Conservation (phyloP, 768 basidiomycete genomes). For the Cystofilobasidium capitatum region DNA sequence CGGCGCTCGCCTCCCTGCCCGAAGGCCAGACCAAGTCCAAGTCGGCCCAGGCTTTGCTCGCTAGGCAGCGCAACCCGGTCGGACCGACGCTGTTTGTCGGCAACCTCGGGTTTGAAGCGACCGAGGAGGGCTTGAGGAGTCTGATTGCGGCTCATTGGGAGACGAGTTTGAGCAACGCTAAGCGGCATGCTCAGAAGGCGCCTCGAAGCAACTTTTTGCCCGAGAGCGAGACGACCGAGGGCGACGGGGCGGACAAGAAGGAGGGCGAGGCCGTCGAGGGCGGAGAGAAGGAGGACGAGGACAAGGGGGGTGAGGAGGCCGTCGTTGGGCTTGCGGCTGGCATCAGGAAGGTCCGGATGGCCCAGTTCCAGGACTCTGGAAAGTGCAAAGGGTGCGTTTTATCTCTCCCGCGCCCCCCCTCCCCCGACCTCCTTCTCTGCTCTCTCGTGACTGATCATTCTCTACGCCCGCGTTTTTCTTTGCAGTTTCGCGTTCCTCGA, state of each 20-base stretch:
- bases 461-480: neutral
- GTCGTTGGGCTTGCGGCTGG: conserved; percentile 40
- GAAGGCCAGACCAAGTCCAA: conserved; percentile 24
- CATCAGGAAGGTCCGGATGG: conserved; percentile 70
- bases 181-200: conserved; percentile 51
- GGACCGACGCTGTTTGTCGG: conserved; percentile 25
- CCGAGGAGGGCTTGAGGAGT: conserved; percentile 4
- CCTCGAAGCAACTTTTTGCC: conserved; percentile 61
- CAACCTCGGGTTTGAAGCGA: conserved; percentile 24
- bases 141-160: conserved; percentile 12
- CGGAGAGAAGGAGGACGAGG: conserved; percentile 31
- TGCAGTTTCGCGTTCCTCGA: conserved; percentile 87
- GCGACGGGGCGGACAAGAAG: conserved; percentile 50
- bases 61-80: conserved; percentile 25
- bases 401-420: neutral
- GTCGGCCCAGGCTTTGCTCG: conserved; percentile 20
- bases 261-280: conserved; percentile 33
- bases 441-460: neutral
- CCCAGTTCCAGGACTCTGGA: conserved; percentile 92
- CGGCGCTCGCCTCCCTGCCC: conserved; percentile 18
- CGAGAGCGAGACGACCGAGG: conserved; percentile 79
- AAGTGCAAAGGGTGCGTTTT: conserved; percentile 78
- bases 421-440: neutral
- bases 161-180: conserved; percentile 31
- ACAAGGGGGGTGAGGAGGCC: conserved; percentile 35